These are phyloP conservation scores for Leucogyrophana mollusca DNA, from an alignment of 768 basidiomycete species.

Conservation along the genomic window DNA sequence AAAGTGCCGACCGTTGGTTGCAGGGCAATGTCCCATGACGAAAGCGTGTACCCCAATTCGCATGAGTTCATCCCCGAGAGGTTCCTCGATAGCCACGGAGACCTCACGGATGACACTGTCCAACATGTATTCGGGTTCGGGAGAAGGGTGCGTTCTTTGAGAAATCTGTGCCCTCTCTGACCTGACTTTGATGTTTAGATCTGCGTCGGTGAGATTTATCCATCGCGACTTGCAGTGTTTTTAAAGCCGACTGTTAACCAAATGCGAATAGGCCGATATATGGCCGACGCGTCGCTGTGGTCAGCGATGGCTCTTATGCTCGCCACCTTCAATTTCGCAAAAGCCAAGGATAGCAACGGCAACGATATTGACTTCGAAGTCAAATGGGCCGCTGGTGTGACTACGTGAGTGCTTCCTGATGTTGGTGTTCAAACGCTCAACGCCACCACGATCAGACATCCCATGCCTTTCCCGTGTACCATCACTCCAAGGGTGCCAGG, in stretches of 20 bases:
- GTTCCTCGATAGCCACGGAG: not conserved
- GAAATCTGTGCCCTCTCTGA: too few relatives aligned
- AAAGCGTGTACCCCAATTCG: not conserved
- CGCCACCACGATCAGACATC: not conserved
- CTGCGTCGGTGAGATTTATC: too few relatives aligned
- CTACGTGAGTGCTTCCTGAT: not conserved
- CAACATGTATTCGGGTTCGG: not conserved
- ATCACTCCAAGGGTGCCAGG: not conserved
- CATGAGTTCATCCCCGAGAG: not conserved
- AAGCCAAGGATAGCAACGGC: slow-evolving; percentile 19
- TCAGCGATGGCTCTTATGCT: slow-evolving; percentile 20
- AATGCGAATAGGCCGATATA: slow-evolving; percentile 14
- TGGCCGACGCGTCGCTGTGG: slow-evolving; percentile 22
- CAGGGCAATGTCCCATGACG: not conserved
- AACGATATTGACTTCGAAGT: slow-evolving; percentile 10
- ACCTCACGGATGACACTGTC: not conserved
- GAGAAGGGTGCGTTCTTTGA: not conserved
- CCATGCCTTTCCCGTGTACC: not conserved
- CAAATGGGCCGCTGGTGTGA: not conserved
- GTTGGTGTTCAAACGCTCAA: not conserved
- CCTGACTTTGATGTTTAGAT: too few relatives aligned
- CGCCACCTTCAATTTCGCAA: slow-evolving; percentile 15
- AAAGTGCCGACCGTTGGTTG: not conserved
- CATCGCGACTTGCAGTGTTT: too few relatives aligned
- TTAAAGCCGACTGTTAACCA: not conserved